A percentile compares a stretch with the other conserved stretches of the same genome.
These are phyloP conservation scores for Evernia prunastri DNA, from an alignment of 495 filamentous ascomycete genomes.

Conservation along the genomic window DNA sequence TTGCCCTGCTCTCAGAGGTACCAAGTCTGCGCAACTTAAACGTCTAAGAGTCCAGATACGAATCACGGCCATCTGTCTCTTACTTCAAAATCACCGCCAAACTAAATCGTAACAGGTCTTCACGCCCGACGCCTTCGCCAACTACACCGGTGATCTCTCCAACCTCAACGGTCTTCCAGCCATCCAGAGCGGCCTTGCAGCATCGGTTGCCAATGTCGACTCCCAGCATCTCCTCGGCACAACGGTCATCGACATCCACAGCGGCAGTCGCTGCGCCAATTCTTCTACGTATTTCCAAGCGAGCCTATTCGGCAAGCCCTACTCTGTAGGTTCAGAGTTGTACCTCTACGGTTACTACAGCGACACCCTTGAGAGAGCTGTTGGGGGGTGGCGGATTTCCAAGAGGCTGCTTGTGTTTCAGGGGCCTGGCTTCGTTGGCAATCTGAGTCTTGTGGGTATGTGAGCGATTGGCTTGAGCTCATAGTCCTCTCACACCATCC, in stretches of 20 bases:
- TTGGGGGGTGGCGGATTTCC: neutral
- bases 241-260: neutral
- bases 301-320: neutral
- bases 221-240: constrained; percentile 3
- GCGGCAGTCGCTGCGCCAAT: neutral
- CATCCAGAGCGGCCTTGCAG: neutral
- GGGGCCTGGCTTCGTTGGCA: neutral
- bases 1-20: neutral
- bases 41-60: neutral
- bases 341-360: neutral
- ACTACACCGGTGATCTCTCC: neutral
- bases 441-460: neutral
- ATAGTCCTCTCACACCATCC: neutral
- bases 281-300: neutral
- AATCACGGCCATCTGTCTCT: neutral
- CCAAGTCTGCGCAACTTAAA: neutral
- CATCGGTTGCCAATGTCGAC: neutral
- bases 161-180: neutral
- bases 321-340: neutral
- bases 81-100: neutral
- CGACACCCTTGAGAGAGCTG: neutral
- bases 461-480: too few species aligned
- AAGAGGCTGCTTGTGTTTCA: neutral
- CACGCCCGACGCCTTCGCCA: neutral
- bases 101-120: neutral